These are phyloP conservation scores for Botrytis cinerea DNA, from an alignment of 2,329 filamentous ascomycete genomes.

Conservation along the genomic window DNA sequence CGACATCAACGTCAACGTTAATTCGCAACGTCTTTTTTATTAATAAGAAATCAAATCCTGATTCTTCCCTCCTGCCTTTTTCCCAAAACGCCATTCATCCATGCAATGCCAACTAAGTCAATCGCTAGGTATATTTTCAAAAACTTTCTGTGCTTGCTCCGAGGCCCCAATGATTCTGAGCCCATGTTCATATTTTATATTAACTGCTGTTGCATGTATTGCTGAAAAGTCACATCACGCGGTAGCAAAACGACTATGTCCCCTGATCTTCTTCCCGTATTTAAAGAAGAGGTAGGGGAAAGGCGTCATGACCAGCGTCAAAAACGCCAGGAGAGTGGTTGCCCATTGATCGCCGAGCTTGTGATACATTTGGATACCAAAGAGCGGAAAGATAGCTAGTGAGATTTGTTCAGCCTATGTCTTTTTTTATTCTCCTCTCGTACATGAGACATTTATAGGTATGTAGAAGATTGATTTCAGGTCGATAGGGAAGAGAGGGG, in stretches of 20 bases:
- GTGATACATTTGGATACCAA: slow-evolving; percentile 72
- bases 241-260: slow-evolving; percentile 55
- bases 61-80: not conserved
- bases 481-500: not conserved
- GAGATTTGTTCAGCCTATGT: slow-evolving; percentile 30
- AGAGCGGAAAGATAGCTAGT: slow-evolving; percentile 71
- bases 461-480: not conserved
- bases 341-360: slow-evolving; percentile 72
- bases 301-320: slow-evolving; percentile 62
- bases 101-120: slow-evolving; percentile 1
- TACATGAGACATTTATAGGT: not conserved
- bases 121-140: slow-evolving; percentile 1
- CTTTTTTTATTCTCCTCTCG: slow-evolving; percentile 13
- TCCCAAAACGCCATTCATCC: not conserved
- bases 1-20: not conserved
- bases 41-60: not conserved
- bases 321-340: slow-evolving; percentile 60
- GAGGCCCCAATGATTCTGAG: slow-evolving; percentile 6
- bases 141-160: not conserved
- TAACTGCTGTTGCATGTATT: slow-evolving; percentile 12
- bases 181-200: slow-evolving; percentile 19
- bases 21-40: slow-evolving; percentile 4
- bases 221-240: slow-evolving; percentile 26
- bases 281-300: slow-evolving; percentile 65
- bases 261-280: slow-evolving; percentile 59